A percentile compares a stretch with the other conserved stretches of the same genome.
Evolutionary conservation across 345 rosid genomes (phyloP).

Genomic region (Lenwebbia sp.): DNA sequence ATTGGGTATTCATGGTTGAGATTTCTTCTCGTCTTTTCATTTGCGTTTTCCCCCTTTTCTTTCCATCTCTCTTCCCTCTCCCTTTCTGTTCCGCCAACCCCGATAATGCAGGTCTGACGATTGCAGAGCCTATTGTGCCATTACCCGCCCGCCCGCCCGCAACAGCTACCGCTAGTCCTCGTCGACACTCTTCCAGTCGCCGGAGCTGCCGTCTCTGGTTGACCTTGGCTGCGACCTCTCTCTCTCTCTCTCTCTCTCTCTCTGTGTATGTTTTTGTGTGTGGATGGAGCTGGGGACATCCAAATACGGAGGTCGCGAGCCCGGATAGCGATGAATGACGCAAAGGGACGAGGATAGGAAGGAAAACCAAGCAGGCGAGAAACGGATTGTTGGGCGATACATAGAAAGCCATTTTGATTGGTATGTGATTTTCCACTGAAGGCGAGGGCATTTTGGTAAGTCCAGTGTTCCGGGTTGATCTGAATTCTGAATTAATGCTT

Average conservation of each 20-base stretch:
- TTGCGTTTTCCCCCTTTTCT: not conserved
- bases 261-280: too few species aligned
- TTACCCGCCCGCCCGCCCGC: not conserved
- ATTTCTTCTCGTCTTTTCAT: not conserved
- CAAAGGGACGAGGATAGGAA: not conserved
- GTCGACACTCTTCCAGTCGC: not conserved
- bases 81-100: not conserved
- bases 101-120: not conserved
- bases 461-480: not conserved
- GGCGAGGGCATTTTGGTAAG: not conserved
- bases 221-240: not conserved
- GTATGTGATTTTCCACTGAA: not conserved
- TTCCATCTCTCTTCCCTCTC: not conserved
- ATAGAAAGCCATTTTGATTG: not conserved
- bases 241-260: too few species aligned
- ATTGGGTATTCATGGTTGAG: not conserved
- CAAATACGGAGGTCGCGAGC: not conserved
- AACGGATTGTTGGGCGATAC: not conserved
- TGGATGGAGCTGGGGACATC: not conserved
- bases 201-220: not conserved
- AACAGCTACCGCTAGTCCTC: not conserved
- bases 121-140: too few species aligned
- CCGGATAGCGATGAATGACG: not conserved
- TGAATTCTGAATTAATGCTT: not conserved
- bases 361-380: not conserved